These are phyloP conservation scores for Leishmania aethiopica DNA, from an alignment of 208 protist species.

Conservation along the genomic window DNA sequence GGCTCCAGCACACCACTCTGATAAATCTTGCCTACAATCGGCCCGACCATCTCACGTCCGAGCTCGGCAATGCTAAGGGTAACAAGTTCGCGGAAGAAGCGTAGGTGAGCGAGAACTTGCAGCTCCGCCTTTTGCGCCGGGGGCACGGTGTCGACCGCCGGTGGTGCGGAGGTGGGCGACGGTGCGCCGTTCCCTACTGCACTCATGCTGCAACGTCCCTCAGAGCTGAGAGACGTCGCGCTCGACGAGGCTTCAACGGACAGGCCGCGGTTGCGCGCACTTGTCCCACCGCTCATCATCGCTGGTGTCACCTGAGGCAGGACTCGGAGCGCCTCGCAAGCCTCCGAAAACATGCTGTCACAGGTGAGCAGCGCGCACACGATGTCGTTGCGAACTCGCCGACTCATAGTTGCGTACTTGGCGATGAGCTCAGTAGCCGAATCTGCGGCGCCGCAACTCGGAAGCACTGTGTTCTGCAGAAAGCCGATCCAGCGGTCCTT, in stretches of 20 bases:
- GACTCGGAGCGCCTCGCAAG: constrained; percentile 57
- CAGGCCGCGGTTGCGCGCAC: constrained; percentile 7
- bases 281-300: constrained; percentile 6
- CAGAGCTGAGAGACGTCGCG: constrained; percentile 21
- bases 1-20: constrained; percentile 62
- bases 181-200: background rate
- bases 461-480: constrained; percentile 44
- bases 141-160: background rate
- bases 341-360: constrained; percentile 49
- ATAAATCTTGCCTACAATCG: constrained; percentile 65
- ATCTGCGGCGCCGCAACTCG: constrained; percentile 17
- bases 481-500: constrained; percentile 56
- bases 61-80: constrained; percentile 61
- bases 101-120: constrained; percentile 71
- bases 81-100: constrained; percentile 70
- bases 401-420: constrained; percentile 41
- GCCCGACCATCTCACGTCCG: constrained; percentile 55
- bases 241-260: constrained; percentile 23
- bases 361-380: constrained; percentile 56
- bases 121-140: constrained; percentile 42
- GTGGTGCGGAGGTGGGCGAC: constrained; percentile 15
- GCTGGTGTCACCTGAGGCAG: constrained; percentile 21
- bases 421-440: constrained; percentile 16
- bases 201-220: background rate
- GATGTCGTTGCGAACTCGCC: constrained; percentile 72